Conservation (phyloP, 2,329 filamentous ascomycete species). For the Clarireedia homoeocarpa region DNA sequence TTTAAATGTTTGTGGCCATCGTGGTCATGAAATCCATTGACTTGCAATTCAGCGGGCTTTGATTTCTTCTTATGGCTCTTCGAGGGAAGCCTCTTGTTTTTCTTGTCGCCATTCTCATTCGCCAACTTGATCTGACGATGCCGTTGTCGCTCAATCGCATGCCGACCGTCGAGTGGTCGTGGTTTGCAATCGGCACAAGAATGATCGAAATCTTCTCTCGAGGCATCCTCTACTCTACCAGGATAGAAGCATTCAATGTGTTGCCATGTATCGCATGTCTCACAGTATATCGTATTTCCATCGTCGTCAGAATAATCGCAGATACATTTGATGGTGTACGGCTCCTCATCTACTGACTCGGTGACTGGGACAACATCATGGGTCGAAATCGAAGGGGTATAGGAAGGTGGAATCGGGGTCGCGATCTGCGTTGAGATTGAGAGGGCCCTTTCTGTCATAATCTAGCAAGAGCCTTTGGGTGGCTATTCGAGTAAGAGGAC, state of each 20-base stretch:
- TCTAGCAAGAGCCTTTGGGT: conserved; percentile 30
- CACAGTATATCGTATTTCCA: conserved; percentile 95
- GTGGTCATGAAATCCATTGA: conserved; percentile 58
- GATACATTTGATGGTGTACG: conserved; percentile 96
- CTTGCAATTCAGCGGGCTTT: conserved; percentile 59
- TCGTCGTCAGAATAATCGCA: conserved; percentile 92
- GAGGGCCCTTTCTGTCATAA: conserved; percentile 32
- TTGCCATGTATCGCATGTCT: conserved; percentile 94
- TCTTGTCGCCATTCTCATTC: conserved; percentile 52
- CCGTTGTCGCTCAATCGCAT: conserved; percentile 66
- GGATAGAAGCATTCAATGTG: conserved; percentile 95
- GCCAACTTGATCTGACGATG: conserved; percentile 47
- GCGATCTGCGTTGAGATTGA: conserved; percentile 31
- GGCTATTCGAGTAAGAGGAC: conserved; percentile 27
- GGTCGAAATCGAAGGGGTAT: conserved; percentile 18
- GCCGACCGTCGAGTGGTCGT: conserved; percentile 61
- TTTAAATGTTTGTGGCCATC: conserved; percentile 39
- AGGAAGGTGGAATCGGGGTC: conserved; percentile 24
- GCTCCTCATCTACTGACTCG: conserved; percentile 61
- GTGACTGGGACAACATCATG: conserved; percentile 27
- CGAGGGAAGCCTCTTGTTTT: conserved; percentile 63
- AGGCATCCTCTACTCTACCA: conserved; percentile 60
- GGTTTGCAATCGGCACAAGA: conserved; percentile 86
- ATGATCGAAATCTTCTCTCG: conserved; percentile 68
- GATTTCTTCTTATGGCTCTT: conserved; percentile 86